Conservation (phyloP, 2,329 filamentous ascomycete genomes). For the Pestalotiopsis sp. region DNA sequence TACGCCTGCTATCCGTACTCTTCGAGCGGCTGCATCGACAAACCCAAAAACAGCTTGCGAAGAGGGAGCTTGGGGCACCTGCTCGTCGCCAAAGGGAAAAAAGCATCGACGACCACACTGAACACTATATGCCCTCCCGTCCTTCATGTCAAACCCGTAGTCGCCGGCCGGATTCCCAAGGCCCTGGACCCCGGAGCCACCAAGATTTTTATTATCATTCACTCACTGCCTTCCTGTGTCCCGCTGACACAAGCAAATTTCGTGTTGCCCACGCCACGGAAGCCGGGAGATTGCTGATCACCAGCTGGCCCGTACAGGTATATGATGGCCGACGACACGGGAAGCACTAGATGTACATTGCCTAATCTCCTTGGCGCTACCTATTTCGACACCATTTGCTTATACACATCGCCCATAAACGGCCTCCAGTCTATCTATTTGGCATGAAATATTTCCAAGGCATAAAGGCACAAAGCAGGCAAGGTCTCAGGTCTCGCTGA, state of each 20-base stretch:
- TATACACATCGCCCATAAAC: slow-evolving; percentile 11
- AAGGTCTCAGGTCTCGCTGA: not conserved
- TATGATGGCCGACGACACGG: not conserved
- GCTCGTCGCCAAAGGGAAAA: slow-evolving; percentile 2
- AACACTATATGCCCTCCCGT: slow-evolving; percentile 1
- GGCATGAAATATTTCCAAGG: not conserved
- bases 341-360: not conserved
- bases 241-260: not conserved
- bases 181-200: not conserved
- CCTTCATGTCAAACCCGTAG: not conserved
- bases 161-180: not conserved
- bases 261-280: not conserved
- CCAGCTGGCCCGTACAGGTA: slow-evolving; percentile 2
- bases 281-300: slow-evolving; percentile 12
- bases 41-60: not conserved
- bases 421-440: not conserved
- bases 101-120: slow-evolving; percentile 5
- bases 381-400: not conserved
- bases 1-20: not conserved
- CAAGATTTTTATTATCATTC: not conserved
- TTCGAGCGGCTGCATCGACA: slow-evolving; percentile 6
- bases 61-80: slow-evolving; percentile 8
- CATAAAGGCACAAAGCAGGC: not conserved
- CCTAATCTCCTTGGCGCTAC: slow-evolving; percentile 2
- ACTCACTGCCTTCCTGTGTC: not conserved